Conservation (phyloP, 306 rosid species). For the Pyrus pyrifolia region DNA sequence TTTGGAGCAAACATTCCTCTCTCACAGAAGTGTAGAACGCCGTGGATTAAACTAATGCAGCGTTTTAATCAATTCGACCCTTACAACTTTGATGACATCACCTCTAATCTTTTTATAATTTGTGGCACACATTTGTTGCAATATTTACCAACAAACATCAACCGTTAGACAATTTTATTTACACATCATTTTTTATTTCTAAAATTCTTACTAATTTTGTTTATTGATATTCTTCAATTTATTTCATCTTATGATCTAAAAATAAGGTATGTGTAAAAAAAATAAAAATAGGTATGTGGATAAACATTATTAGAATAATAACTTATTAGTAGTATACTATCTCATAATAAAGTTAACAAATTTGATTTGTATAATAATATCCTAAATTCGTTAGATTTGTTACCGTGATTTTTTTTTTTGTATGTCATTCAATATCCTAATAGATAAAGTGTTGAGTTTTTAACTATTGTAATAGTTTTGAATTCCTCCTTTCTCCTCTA, state of each 20-base stretch:
- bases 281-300: fast-evolving
- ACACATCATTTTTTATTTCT: fast-evolving
- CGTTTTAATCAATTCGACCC: not conserved
- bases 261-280: too few species aligned
- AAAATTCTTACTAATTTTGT: too few species aligned
- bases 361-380: not conserved
- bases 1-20: too few species aligned
- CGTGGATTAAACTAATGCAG: not conserved
- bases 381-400: not conserved
- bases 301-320: not conserved
- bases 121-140: not conserved
- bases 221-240: fast-evolving
- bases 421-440: too few species aligned
- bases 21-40: not conserved
- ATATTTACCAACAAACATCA: not conserved
- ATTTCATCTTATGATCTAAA: fast-evolving
- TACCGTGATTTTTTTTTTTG: not conserved
- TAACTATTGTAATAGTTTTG: too few species aligned
- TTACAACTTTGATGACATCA: not conserved
- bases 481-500: too few species aligned
- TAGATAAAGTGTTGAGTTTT: too few species aligned
- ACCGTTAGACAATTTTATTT: fast-evolving
- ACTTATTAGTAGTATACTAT: not conserved
- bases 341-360: too few species aligned
- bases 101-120: not conserved